Evolutionary conservation across 2,329 filamentous ascomycete genomes (phyloP).

Genomic region (Clathrospora elynae): DNA sequence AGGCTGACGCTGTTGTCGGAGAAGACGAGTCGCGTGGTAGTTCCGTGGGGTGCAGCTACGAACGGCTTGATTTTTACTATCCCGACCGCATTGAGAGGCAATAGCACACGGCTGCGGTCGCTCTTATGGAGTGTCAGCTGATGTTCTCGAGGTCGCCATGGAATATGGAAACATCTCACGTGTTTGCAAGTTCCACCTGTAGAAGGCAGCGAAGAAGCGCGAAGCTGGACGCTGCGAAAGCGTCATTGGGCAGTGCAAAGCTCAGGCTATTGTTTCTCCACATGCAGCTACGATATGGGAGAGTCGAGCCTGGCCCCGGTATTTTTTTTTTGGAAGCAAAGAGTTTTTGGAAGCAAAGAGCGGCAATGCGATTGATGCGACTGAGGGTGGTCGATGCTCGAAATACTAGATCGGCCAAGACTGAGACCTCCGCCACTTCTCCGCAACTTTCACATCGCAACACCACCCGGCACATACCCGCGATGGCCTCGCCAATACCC

Average conservation of each 20-base stretch:
- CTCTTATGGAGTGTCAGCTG: constrained; percentile 18
- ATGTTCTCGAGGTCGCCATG: not conserved
- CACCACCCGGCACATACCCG: constrained; percentile 15
- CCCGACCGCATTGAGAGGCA: not conserved
- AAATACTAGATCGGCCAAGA: constrained; percentile 25
- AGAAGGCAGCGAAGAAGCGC: constrained; percentile 54
- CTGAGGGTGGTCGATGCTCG: constrained; percentile 12
- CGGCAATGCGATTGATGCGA: constrained; percentile 3
- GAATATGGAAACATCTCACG: constrained; percentile 30
- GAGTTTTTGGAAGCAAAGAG: not conserved
- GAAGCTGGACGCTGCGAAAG: constrained; percentile 26
- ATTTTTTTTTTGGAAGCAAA: not conserved
- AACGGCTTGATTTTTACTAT: constrained; percentile 1
- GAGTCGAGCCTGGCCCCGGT: too few relatives aligned
- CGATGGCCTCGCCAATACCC: constrained; percentile 41
- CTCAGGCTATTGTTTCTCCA: not conserved
- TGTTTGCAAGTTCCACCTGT: constrained; percentile 47
- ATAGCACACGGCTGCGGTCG: constrained; percentile 9
- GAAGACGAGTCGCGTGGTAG: constrained; percentile 18
- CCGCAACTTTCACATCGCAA: constrained; percentile 28
- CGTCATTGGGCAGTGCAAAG: constrained; percentile 20
- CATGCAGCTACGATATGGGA: not conserved
- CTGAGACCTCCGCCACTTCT: constrained; percentile 24
- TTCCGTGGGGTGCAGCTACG: constrained; percentile 7
- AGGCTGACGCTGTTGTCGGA: constrained; percentile 13